A percentile compares a stretch with the other conserved stretches of the same genome.
Evolutionary conservation across 257 asterid genomes (phyloP).

Genomic region (Linderniella brevidens): DNA sequence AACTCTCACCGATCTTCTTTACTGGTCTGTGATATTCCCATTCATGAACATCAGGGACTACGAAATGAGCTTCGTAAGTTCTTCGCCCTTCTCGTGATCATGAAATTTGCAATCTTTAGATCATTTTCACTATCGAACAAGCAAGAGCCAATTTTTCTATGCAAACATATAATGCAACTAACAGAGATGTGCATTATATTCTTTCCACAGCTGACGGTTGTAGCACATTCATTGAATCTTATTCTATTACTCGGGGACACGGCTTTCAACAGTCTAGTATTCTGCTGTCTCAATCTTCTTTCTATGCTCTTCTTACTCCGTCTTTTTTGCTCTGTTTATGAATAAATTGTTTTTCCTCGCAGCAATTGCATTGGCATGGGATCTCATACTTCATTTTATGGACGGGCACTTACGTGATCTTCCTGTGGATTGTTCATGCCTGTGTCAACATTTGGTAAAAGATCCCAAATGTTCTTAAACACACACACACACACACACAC

Average conservation of each 20-base stretch:
- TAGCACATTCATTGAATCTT: conserved; percentile 65
- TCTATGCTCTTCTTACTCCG: conserved; percentile 6
- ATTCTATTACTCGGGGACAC: conserved; percentile 73
- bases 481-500: too few species aligned
- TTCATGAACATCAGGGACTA: conserved; percentile 58
- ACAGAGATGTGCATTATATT: conserved; percentile 17
- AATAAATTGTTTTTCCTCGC: conserved; percentile 14
- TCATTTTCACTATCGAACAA: too few species aligned
- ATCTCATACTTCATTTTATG: conserved; percentile 54
- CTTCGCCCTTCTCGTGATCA: not conserved
- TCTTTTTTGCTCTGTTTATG: conserved; percentile 6
- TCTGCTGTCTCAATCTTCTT: too few species aligned
- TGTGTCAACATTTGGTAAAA: conserved; percentile 40
- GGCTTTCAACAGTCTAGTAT: conserved; percentile 70
- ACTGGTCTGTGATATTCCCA: conserved; percentile 76
- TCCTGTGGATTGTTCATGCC: conserved; percentile 82
- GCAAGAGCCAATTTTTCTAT: too few species aligned
- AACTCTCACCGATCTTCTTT: conserved; percentile 57
- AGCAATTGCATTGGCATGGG: conserved; percentile 77
- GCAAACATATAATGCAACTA: too few species aligned
- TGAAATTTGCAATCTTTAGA: not conserved
- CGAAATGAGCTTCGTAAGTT: conserved; percentile 70
- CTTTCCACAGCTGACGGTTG: conserved; percentile 53
- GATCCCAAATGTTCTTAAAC: not conserved
- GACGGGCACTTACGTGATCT: conserved; percentile 71